A percentile compares a stretch with the other conserved stretches of the same genome.
Evolutionary conservation across 129 eudicot species (phyloP).

Genomic region (Artemisia argyi): DNA sequence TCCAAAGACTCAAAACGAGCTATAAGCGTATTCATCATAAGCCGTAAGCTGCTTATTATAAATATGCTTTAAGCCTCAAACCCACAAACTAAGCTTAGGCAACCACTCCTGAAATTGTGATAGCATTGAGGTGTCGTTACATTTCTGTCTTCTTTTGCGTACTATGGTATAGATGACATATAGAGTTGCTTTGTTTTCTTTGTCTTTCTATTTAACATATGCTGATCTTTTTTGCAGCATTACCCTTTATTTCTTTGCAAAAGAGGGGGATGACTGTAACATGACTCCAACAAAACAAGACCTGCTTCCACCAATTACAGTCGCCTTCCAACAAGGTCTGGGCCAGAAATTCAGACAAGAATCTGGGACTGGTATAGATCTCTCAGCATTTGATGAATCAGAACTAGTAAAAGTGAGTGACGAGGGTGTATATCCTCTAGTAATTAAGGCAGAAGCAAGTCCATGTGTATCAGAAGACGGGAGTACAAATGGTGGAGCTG

Average conservation of each 20-base stretch:
- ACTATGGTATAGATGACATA: too few relatives aligned
- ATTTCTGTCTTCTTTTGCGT: too few relatives aligned
- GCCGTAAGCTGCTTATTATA: too few relatives aligned
- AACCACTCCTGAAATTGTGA: too few relatives aligned
- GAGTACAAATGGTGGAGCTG: slow-evolving; percentile 36
- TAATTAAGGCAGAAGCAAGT: slow-evolving; percentile 85
- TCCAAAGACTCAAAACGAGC: too few relatives aligned
- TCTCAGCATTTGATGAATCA: slow-evolving; percentile 64
- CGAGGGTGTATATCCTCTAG: slow-evolving; percentile 69
- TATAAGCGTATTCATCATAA: too few relatives aligned
- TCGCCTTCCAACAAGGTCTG: slow-evolving; percentile 75
- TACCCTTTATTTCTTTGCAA: slow-evolving; percentile 85
- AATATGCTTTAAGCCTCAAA: too few relatives aligned
- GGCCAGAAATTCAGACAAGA: slow-evolving; percentile 88
- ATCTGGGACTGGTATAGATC: slow-evolving; percentile 81
- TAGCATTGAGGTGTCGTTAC: too few relatives aligned
- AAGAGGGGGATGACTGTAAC: slow-evolving; percentile 87
- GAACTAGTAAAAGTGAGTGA: slow-evolving; percentile 61
- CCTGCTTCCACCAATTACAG: slow-evolving; percentile 59
- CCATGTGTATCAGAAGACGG: slow-evolving; percentile 49
- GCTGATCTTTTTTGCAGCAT: slow-evolving; percentile 45
- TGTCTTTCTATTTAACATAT: neutral
- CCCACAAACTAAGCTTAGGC: too few relatives aligned
- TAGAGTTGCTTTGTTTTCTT: too few relatives aligned
- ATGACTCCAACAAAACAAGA: slow-evolving; percentile 67